These are phyloP conservation scores for Filobasidium uniguttulatum DNA, from an alignment of 1,284 basidiomycete genomes.

Conservation along the genomic window DNA sequence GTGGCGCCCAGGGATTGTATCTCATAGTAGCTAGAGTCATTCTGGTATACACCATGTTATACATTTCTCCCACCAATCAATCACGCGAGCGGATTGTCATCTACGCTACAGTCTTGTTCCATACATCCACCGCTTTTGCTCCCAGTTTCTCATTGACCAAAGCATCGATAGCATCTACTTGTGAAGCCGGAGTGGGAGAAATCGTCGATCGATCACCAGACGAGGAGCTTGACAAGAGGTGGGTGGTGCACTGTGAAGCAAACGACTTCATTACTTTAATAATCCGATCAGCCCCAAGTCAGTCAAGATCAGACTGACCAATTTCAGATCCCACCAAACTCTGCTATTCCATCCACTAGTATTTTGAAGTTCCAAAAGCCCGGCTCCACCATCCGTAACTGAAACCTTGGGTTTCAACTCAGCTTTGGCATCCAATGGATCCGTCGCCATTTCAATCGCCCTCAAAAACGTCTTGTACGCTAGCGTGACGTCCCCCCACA, in stretches of 20 bases:
- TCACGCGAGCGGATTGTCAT: too few species aligned
- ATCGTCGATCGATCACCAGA: not conserved
- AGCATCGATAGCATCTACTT: not conserved
- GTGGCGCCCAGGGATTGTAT: too few species aligned
- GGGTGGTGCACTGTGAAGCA: not conserved
- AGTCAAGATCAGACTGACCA: slow-evolving; percentile 44
- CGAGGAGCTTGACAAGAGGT: not conserved
- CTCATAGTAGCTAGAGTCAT: too few species aligned
- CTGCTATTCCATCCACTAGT: slow-evolving; percentile 39
- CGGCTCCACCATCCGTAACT: slow-evolving; percentile 22
- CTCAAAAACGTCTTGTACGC: slow-evolving; percentile 71
- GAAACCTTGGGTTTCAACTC: too few species aligned
- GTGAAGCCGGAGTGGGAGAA: not conserved
- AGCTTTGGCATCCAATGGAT: slow-evolving; percentile 2
- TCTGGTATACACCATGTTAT: too few species aligned
- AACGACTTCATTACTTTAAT: not conserved
- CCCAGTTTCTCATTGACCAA: not conserved
- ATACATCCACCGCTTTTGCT: not conserved
- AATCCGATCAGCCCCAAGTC: not conserved
- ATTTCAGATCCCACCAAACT: slow-evolving; percentile 75
- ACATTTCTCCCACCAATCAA: too few species aligned
- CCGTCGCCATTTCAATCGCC: slow-evolving; percentile 59
- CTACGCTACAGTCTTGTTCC: too few species aligned
- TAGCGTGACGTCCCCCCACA: slow-evolving; percentile 45
- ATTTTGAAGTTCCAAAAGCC: not conserved